Evolutionary conservation across 345 rosid genomes (phyloP).

Genomic region (Firmiana major): DNA sequence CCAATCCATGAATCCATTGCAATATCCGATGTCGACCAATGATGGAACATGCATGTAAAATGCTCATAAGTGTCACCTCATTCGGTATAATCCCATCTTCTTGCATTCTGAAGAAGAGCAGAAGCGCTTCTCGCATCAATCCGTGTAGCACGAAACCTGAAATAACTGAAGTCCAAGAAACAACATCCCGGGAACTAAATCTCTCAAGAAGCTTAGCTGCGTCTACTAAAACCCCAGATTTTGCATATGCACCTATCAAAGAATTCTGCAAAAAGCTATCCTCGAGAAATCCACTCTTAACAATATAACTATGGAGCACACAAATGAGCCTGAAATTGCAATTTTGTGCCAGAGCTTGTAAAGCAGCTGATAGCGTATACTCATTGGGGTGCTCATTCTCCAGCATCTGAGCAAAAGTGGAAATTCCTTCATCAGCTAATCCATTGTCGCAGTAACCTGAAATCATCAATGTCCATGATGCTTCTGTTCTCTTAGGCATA

Average conservation of each 20-base stretch:
- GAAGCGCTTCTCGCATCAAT: conserved; percentile 30
- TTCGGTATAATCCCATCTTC: conserved; percentile 37
- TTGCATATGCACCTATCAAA: conserved; percentile 41
- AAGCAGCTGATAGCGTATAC: conserved; percentile 36
- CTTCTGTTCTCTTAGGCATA: conserved; percentile 45
- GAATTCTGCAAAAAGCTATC: conserved; percentile 42
- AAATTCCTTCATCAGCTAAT: conserved; percentile 19
- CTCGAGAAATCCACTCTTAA: conserved; percentile 28
- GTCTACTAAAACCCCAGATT: conserved; percentile 21
- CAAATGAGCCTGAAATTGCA: conserved; percentile 19
- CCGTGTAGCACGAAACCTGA: conserved; percentile 37
- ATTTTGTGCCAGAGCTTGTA: conserved; percentile 29
- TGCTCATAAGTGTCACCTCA: conserved; percentile 38
- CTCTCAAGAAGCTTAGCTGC: conserved; percentile 34
- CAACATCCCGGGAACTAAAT: conserved; percentile 28
- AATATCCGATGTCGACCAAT: conserved; percentile 12
- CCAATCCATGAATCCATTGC: conserved; percentile 30
- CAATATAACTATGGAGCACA: conserved; percentile 32
- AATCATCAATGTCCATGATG: conserved; percentile 44
- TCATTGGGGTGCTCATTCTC: conserved; percentile 36
- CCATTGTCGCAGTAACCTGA: conserved; percentile 26
- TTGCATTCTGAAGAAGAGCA: conserved; percentile 38
- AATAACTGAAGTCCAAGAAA: conserved; percentile 53
- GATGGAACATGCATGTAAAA: conserved; percentile 39
- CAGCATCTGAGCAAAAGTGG: conserved; percentile 26